These are phyloP conservation scores for Penicillium bialowiezense DNA, from an alignment of 495 filamentous ascomycete species.

Conservation along the genomic window DNA sequence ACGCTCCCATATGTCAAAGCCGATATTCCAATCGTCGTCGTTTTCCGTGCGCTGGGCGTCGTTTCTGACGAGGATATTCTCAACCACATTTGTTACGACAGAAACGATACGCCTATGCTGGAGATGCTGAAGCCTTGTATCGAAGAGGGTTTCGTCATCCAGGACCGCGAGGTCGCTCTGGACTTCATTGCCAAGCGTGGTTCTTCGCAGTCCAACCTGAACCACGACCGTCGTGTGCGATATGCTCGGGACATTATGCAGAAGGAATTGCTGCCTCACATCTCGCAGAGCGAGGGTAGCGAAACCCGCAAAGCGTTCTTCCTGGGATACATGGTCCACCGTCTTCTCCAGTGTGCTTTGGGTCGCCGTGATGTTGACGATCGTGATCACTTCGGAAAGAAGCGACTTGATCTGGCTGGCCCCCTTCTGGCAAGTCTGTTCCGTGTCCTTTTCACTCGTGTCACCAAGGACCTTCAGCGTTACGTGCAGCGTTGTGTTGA, in stretches of 20 bases:
- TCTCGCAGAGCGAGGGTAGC: constrained; percentile 93
- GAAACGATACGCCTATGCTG: constrained; percentile 92
- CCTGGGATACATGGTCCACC: constrained; percentile 97
- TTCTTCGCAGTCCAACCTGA: constrained; percentile 63
- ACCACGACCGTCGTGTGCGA: constrained; percentile 81
- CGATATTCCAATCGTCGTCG: constrained; percentile 89
- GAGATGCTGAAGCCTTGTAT: constrained; percentile 96
- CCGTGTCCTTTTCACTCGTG: constrained; percentile 77
- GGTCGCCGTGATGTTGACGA: constrained; percentile 92
- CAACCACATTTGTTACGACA: constrained; percentile 95
- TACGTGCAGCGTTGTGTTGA: constrained; percentile 92
- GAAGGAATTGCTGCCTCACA: constrained; percentile 94
- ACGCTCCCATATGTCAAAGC: constrained; percentile 90
- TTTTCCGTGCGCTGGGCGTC: constrained; percentile 92
- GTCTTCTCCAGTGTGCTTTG: constrained; percentile 84
- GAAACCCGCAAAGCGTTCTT: constrained; percentile 98
- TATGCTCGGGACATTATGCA: constrained; percentile 92
- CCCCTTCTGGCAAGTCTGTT: constrained; percentile 92
- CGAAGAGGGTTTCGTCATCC: constrained; percentile 92
- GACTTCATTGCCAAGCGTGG: constrained; percentile 95
- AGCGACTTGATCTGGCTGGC: constrained; percentile 92
- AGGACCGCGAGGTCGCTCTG: constrained; percentile 91
- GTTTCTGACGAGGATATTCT: constrained; percentile 98
- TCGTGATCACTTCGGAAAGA: constrained; percentile 98
- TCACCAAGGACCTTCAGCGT: constrained; percentile 83